These are phyloP conservation scores for Phytophthora boehmeriae DNA, from an alignment of 352 stramenopile species.

Conservation along the genomic window DNA sequence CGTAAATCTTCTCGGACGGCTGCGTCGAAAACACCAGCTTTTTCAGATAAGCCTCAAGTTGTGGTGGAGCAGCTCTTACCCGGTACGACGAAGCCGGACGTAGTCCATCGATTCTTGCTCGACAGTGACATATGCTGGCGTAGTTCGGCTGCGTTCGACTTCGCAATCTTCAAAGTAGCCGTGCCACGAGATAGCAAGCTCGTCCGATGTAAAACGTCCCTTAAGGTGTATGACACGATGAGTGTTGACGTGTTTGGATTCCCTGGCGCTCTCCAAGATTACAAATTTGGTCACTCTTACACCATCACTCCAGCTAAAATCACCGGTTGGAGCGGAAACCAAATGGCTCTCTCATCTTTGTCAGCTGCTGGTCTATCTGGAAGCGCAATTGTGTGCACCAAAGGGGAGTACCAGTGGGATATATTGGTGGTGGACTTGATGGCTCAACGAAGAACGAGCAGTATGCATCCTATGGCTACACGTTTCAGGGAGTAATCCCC, in stretches of 20 bases:
- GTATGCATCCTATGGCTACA: no score
- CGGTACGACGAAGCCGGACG: slow-evolving; percentile 12
- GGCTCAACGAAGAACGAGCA: slow-evolving; percentile 32
- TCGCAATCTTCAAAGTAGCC: slow-evolving; percentile 43
- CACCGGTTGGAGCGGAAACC: slow-evolving; percentile 28
- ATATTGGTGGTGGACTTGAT: slow-evolving; percentile 37
- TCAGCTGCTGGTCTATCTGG: slow-evolving; percentile 28
- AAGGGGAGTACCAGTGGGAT: slow-evolving; percentile 38
- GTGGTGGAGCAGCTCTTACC: slow-evolving; percentile 17
- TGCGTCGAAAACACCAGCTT: slow-evolving; percentile 22
- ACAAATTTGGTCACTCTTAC: slow-evolving; percentile 21
- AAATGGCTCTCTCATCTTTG: slow-evolving; percentile 38
- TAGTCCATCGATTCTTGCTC: slow-evolving; percentile 33
- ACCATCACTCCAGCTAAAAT: slow-evolving; percentile 41
- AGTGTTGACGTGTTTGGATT: slow-evolving; percentile 35
- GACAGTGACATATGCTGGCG: slow-evolving; percentile 33
- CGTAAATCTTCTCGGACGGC: neutral
- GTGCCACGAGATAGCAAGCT: slow-evolving; percentile 21
- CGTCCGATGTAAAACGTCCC: slow-evolving; percentile 17
- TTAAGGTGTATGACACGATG: slow-evolving; percentile 17
- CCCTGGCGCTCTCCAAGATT: slow-evolving; percentile 18
- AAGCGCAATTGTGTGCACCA: slow-evolving; percentile 33
- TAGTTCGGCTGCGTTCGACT: slow-evolving; percentile 36
- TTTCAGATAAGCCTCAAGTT: slow-evolving; percentile 11
- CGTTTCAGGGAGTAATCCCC: no score